Evolutionary conservation across 2,329 filamentous ascomycete genomes (phyloP), one percentile per base, ranked within the genome.

Genomic region (Ophiostoma montium): DNA sequence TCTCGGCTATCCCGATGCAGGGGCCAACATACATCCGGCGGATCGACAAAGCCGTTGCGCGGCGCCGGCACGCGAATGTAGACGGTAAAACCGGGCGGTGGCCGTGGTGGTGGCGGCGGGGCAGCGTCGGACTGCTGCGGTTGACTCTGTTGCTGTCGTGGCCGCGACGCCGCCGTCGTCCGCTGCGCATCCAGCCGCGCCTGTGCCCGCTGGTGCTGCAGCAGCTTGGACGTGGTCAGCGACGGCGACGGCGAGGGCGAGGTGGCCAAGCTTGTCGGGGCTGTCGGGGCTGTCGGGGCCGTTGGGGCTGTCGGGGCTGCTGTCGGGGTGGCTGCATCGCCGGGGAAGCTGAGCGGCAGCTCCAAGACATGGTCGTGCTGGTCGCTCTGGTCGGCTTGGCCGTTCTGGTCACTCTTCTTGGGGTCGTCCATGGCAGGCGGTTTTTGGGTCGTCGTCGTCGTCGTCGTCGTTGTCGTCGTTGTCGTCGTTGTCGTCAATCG

Each of bases 1-100:
- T 11, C 3, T 4, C 7, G 21, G 19, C 7, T 5, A n/a, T 10
- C 15, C n/a, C 9, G 7, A n/a, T n/a, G 38, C 2, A 12, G 9
- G 12, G 23, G 23, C 23, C 23, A 27, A 52, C 75, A 62, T 74
- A 89, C 89, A 55, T 83, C 81, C 43, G 86, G 84, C 50, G 92
- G 92, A 65, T 98, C 90, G 53, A 89, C 76, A 67, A 98, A 98
- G 59, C 85, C 80, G 36, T 84, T 84, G 50, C 92, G 78, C 33
- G 83, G 78, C 60, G 95, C 94, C 21, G 92, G 92, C n/a, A 96
- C 75, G 54, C 89, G 77, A 55, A 98, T 78, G 59, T 94, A 86
- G 52, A 94, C 81, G 13, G 86, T 94, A 62, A 78, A 81, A 33
- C 64, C 70, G 39, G 74, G 72, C 48, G 78, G 72, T 66, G 31